Evolutionary conservation across 2,329 filamentous ascomycete species (phyloP).

Genomic region (Sphaerostilbella broomeana): DNA sequence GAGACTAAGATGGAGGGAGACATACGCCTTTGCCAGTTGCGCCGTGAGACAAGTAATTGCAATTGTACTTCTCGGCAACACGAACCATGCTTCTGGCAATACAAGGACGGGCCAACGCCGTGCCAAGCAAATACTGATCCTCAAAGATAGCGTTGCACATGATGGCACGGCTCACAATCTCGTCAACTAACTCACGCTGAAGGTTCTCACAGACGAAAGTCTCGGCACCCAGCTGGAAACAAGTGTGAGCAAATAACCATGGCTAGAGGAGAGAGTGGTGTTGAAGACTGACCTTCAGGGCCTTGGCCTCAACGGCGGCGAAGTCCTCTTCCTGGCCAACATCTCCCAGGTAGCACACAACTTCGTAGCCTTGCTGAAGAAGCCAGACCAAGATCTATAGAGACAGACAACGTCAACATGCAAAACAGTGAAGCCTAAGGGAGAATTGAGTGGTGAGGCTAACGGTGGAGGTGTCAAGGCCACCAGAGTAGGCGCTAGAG

Average conservation of each 20-base stretch:
- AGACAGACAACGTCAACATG: neutral
- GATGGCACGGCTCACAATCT: conserved; percentile 65
- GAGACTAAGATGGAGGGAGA: neutral
- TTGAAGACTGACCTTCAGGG: conserved; percentile 25
- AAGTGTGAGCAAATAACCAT: no score
- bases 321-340: conserved; percentile 68
- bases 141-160: conserved; percentile 51
- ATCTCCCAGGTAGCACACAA: conserved; percentile 46
- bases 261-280: neutral
- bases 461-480: conserved; percentile 34
- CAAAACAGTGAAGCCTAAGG: neutral
- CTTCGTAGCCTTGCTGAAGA: conserved; percentile 19
- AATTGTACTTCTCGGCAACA: conserved; percentile 31
- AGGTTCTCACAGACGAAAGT: conserved; percentile 53
- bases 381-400: conserved; percentile 33
- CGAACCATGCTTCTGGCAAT: conserved; percentile 49
- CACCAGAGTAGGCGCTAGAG: conserved; percentile 2
- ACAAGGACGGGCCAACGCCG: conserved; percentile 56
- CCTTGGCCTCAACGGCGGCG: conserved; percentile 62
- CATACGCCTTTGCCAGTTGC: neutral
- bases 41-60: conserved; percentile 25
- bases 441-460: neutral
- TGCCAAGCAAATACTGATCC: conserved; percentile 44
- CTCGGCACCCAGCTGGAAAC: conserved; percentile 22
- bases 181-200: conserved; percentile 64